Base-by-base conservation (phyloP, 352 stramenopile species). In the Aphanomyces stellatus region DNA sequence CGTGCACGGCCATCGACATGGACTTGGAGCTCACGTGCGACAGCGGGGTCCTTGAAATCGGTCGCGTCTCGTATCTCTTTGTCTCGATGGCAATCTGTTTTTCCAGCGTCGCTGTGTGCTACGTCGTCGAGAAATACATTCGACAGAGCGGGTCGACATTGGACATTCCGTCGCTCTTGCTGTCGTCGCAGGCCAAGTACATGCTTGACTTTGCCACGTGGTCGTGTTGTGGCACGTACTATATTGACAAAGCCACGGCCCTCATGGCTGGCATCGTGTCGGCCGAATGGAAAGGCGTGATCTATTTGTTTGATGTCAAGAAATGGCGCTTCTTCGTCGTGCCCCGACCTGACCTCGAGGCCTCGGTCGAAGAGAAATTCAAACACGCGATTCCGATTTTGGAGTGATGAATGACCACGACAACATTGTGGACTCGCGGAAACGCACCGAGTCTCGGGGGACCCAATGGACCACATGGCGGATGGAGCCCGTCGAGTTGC, bases 241-340 rank as follows among this genome's bases (percentile, higher is more conserved):
- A 42, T 22, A 27, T 67, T 13, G 60, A 67, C 41, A 56, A 56
- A 40, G 22, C 60, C 1, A 42, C 60, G 27, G 60, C 49, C 30
- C 33, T 67, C 28, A 57, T 67, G 60, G 43, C 60, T 17, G 60
- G 40, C 49, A 37, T 67, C 25, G 57, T 67, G 13, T 67, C 60
- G 1, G 46, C 57, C 34, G 60, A 57, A 15, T 57, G 41, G 40
- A 11, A 1, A 8, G 17, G 35, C 1, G 8, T 13, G 28, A 40
- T 67, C n/a, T 67, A 57, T 31, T n/a, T 67, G 8, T 48, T 67
- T 43, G 60, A 67, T 24, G 57, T 67, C 30, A 67, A 67, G 28
- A 67, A 67, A 53, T 67, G 60, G 60, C 60, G 60, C 2, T n/a
- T 67, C 30, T 56, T 49, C 35, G 27, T 31, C 15, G 7, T 67